A percentile compares a stretch with the other conserved stretches of the same genome.
phyloP scores from a whole-genome alignment of 352 stramenopile species.

The Globisporangium viniferum region DNA sequence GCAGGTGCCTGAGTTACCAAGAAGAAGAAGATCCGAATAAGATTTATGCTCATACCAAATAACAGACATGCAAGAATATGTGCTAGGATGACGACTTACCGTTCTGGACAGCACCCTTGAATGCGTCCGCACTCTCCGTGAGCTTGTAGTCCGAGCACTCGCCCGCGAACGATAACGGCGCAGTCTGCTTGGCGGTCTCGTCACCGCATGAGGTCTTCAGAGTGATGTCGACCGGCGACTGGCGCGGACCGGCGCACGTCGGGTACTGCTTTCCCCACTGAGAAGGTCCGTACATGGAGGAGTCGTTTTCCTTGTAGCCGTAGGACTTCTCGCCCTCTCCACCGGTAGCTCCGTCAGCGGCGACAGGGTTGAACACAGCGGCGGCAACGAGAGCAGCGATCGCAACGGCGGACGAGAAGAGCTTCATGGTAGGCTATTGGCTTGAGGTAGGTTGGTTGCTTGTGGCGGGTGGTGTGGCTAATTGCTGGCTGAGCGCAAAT shows the following conservation, averaged over 20 bases:
- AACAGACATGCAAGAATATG: background rate
- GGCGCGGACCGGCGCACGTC: constrained; percentile 24
- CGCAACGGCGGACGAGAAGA: background rate
- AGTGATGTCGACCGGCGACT: constrained; percentile 28
- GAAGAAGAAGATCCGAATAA: background rate
- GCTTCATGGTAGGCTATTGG: constrained; percentile 8
- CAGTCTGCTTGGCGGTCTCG: background rate
- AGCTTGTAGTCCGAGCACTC: constrained; percentile 12
- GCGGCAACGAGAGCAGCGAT: background rate
- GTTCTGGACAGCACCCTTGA: constrained; percentile 15
- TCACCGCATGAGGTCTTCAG: background rate
- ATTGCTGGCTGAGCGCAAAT: constrained; percentile 19
- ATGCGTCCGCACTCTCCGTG: constrained; percentile 12
- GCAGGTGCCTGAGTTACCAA: constrained; percentile 10
- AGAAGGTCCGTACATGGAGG: constrained; percentile 14
- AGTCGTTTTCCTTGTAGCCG: constrained; percentile 17
- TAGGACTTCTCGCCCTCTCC: constrained; percentile 1
- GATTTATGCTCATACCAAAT: background rate
- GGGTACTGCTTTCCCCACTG: constrained; percentile 21
- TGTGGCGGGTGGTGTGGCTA: background rate
- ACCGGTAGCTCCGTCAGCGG: constrained; percentile 1
- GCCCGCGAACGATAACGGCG: constrained; percentile 10
- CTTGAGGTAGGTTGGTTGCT: background rate
- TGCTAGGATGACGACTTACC: background rate
- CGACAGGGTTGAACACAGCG: background rate